Conservation (phyloP, 2,329 filamentous ascomycete genomes). For the Alternaria tenuissima region DNA sequence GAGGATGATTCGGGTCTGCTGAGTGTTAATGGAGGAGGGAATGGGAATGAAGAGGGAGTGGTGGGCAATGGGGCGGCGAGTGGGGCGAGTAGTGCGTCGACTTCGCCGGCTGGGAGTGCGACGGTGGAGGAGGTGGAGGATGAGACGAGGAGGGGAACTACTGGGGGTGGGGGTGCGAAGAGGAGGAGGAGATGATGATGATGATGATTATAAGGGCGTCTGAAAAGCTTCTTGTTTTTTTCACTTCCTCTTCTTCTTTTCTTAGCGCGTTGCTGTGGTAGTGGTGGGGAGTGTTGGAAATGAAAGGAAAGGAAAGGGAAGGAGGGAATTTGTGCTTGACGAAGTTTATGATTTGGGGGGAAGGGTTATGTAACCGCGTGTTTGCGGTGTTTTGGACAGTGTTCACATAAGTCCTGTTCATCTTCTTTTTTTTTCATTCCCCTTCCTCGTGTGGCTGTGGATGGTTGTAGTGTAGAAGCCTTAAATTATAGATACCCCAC, state of each 20-base stretch:
- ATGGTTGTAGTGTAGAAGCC: no score
- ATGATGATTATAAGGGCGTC: neutral
- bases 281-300: neutral
- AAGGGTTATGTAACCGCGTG: no score
- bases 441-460: no score
- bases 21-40: neutral
- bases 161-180: slow-evolving; percentile 37
- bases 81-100: slow-evolving; percentile 40
- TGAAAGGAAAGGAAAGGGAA: no score
- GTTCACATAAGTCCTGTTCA: no score
- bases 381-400: no score
- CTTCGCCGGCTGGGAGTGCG: slow-evolving; percentile 34
- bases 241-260: neutral
- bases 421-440: no score
- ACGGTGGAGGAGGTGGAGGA: slow-evolving; percentile 50
- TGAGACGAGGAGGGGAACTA: slow-evolving; percentile 33
- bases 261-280: neutral
- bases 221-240: neutral
- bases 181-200: slow-evolving; percentile 35
- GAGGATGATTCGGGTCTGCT: neutral
- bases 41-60: no score
- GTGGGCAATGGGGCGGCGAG: slow-evolving; percentile 35
- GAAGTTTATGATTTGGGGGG: no score
- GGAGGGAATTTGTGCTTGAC: no score
- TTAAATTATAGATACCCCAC: no score